Base-by-base conservation (phyloP, 1,284 basidiomycete species). In the Meira nashicola region DNA sequence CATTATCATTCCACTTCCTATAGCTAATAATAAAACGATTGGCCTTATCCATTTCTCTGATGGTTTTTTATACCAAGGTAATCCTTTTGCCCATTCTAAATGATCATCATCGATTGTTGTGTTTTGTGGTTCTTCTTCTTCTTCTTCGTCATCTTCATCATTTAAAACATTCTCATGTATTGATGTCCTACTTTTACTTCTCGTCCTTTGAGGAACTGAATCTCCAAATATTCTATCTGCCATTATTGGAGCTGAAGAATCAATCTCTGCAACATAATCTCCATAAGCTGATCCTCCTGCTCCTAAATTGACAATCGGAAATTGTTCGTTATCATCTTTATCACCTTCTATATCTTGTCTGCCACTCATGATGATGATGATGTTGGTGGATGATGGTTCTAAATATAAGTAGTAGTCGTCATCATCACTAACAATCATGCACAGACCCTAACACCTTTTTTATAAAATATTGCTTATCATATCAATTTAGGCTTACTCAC, bases 61-160 rank as follows among this genome's bases (percentile, higher is more conserved):
- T 0, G 74, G 74, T 9, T 59, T 65, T 10, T 63, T 61, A 41
- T 68, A 74, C 71, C 71, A 74, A 1, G 73, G 73, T 40, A 61
- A 25, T 14, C 38, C 19, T 25, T 53, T 53, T 53, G 50, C 17
- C 50, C 50, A 53, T 5, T 33, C 21, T 6, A 53, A 25, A 41
- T 53, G 50, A 14, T 53, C 50, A 5, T 57, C 57, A 8, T 63
- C 61, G 55, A 69, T 63, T 33, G 28, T 71, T 71, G 72, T 11
- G 54, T 40, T 9, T 73, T 58, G 15, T 72, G 69, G 8, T 68
- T 33, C n/a, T 21, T 46, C 9, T 17, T n/a, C 17, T 46, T 17
- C 46, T 48, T 14, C 19, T 7, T 38, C 50, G 17, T 17, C 50
- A 2, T 37, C 19, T 37, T 6, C 3, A 23, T 41, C 50, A 5